A percentile compares a stretch with the other conserved stretches of the same genome.
Conservation (phyloP, 495 filamentous ascomycete genomes). For the Neurospora sp. region DNA sequence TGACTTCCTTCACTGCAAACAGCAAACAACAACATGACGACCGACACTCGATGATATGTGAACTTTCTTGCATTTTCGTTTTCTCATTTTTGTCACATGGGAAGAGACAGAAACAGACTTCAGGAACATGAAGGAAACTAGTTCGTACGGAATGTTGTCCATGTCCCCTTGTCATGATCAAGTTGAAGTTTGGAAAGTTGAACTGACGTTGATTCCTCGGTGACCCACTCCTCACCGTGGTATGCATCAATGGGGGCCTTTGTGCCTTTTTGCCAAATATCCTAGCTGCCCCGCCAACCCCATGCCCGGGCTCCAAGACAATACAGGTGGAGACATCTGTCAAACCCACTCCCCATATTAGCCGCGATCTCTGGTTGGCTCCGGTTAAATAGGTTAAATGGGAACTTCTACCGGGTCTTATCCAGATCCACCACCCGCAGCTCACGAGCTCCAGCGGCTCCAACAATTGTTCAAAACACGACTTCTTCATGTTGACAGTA, state of each 20-base stretch:
- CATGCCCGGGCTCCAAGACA: not conserved
- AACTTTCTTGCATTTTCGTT: not conserved
- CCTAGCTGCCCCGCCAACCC: not conserved
- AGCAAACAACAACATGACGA: not conserved
- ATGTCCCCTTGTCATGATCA: not conserved
- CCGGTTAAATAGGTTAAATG: constrained; percentile 22
- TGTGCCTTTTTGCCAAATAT: not conserved
- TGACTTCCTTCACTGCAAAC: not conserved
- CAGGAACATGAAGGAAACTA: not conserved
- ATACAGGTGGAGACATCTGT: not conserved
- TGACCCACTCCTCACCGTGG: constrained; percentile 1
- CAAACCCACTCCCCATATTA: constrained; percentile 12
- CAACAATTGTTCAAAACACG: not conserved
- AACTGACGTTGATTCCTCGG: not conserved
- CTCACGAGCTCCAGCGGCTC: constrained; percentile 4
- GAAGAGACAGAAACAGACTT: not conserved
- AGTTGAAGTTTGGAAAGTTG: not conserved
- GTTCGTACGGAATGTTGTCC: not conserved
- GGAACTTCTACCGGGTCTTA: constrained; percentile 21
- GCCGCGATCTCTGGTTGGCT: constrained; percentile 17
- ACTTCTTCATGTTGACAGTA: not conserved
- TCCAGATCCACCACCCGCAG: not conserved
- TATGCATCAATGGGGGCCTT: constrained; percentile 2
- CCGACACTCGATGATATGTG: not conserved
- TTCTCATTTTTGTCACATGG: not conserved